Conservation (phyloP, 2,329 filamentous ascomycete genomes). For the Colletotrichum tamarilloi region DNA sequence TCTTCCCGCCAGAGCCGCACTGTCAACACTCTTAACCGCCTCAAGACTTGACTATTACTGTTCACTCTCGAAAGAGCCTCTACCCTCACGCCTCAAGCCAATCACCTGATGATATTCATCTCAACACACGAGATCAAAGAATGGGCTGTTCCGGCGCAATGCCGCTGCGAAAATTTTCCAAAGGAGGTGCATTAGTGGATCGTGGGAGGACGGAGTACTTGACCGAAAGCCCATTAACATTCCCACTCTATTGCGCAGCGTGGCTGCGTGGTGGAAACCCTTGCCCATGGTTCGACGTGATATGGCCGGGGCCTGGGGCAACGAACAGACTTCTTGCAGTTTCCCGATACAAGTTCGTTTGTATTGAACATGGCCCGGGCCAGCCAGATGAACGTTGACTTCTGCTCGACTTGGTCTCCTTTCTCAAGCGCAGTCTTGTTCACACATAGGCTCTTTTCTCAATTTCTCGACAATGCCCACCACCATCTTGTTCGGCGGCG, state of each 20-base stretch:
- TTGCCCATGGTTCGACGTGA: slow-evolving; percentile 29
- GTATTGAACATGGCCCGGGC: slow-evolving; percentile 21
- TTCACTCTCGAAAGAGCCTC: not conserved
- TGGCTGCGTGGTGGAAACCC: slow-evolving; percentile 30
- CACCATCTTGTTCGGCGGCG: not conserved
- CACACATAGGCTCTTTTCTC: not conserved
- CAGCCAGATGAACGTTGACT: slow-evolving; percentile 10
- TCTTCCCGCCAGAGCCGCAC: not conserved
- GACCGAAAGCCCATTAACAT: slow-evolving; percentile 18
- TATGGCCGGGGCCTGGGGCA: slow-evolving; percentile 17
- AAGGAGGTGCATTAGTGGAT: slow-evolving; percentile 36
- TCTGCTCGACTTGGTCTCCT: not conserved
- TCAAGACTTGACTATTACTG: not conserved
- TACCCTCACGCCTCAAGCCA: not conserved
- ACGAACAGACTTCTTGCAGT: slow-evolving; percentile 4
- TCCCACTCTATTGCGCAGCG: slow-evolving; percentile 28
- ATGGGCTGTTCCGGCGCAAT: slow-evolving; percentile 32
- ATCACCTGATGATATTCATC: slow-evolving; percentile 4
- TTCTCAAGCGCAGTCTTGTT: slow-evolving; percentile 17
- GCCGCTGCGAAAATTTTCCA: slow-evolving; percentile 30
- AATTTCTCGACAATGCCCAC: not conserved
- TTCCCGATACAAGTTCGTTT: slow-evolving; percentile 13
- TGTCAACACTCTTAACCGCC: not conserved
- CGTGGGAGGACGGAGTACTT: slow-evolving; percentile 29
- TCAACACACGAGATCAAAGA: slow-evolving; percentile 2